Evolutionary conservation across 2,329 filamentous ascomycete genomes (phyloP).

Genomic region (Phaeosphaeria sp.): DNA sequence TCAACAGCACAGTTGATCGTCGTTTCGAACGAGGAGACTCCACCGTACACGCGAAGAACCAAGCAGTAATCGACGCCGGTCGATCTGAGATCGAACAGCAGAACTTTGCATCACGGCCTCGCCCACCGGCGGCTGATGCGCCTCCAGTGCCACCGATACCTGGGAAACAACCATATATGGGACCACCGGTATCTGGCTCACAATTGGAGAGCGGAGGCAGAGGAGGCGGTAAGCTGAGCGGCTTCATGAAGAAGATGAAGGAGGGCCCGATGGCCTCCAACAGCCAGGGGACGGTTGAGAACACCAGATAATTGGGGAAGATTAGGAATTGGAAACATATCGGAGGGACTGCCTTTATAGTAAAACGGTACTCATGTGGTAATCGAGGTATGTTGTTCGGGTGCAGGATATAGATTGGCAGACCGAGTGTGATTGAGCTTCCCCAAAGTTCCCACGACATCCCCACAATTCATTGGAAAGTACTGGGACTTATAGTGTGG

Average conservation of each 20-base stretch:
- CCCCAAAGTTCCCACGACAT: no score
- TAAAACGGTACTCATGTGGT: not conserved
- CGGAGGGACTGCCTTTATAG: not conserved
- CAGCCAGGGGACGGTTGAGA: slow-evolving; percentile 11
- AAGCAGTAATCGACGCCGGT: slow-evolving; percentile 40
- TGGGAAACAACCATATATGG: slow-evolving; percentile 20
- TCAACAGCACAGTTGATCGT: slow-evolving; percentile 42
- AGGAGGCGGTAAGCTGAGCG: slow-evolving; percentile 36
- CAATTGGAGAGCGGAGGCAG: slow-evolving; percentile 30
- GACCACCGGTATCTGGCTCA: slow-evolving; percentile 30
- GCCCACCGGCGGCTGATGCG: slow-evolving; percentile 12
- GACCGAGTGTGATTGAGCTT: not conserved
- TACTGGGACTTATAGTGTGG: not conserved
- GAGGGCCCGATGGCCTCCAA: slow-evolving; percentile 30
- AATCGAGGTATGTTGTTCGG: not conserved
- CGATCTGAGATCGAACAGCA: slow-evolving; percentile 40
- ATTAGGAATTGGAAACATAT: not conserved
- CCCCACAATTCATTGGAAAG: no score
- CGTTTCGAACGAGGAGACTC: slow-evolving; percentile 32
- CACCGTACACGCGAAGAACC: slow-evolving; percentile 40
- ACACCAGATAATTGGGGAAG: not conserved
- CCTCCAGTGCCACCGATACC: slow-evolving; percentile 19
- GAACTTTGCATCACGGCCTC: slow-evolving; percentile 17
- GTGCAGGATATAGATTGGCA: not conserved
- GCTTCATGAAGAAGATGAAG: slow-evolving; percentile 44